Conservation (phyloP, 179 eudicot genomes). For the Nepenthes alata region DNA sequence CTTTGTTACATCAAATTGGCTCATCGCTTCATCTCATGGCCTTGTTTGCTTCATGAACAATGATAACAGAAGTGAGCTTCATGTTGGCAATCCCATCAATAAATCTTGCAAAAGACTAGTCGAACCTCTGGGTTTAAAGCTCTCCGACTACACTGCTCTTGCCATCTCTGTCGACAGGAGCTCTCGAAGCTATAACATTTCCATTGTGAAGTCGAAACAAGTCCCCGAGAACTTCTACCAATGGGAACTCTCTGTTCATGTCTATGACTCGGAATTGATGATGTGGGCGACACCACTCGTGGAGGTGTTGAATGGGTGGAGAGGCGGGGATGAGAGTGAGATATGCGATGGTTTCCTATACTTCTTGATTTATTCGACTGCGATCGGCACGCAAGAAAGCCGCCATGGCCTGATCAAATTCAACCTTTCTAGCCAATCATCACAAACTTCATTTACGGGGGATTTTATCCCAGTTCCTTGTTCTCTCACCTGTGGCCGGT, state of each 20-base stretch:
- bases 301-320: slow-evolving; percentile 60
- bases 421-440: slow-evolving; percentile 27
- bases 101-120: slow-evolving; percentile 25
- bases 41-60: too few species aligned
- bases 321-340: slow-evolving; percentile 72
- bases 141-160: slow-evolving; percentile 57
- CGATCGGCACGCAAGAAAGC: slow-evolving; percentile 31
- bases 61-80: slow-evolving; percentile 26
- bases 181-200: slow-evolving; percentile 36
- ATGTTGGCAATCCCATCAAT: slow-evolving; percentile 63
- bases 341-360: slow-evolving; percentile 60
- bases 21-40: slow-evolving; percentile 46
- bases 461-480: slow-evolving; percentile 58
- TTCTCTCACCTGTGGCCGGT: slow-evolving; percentile 81
- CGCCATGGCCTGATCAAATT: slow-evolving; percentile 64
- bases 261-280: slow-evolving; percentile 44
- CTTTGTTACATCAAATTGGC: slow-evolving; percentile 60
- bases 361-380: slow-evolving; percentile 63
- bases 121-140: slow-evolving; percentile 43
- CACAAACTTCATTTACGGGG: slow-evolving; percentile 30
- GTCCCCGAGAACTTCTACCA: slow-evolving; percentile 46
- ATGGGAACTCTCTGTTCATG: slow-evolving; percentile 66
- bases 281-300: slow-evolving; percentile 41
- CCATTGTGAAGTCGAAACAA: slow-evolving; percentile 70
- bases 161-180: slow-evolving; percentile 46